Conservation (phyloP, 768 basidiomycete species). For the Russula griseocarnosa region DNA sequence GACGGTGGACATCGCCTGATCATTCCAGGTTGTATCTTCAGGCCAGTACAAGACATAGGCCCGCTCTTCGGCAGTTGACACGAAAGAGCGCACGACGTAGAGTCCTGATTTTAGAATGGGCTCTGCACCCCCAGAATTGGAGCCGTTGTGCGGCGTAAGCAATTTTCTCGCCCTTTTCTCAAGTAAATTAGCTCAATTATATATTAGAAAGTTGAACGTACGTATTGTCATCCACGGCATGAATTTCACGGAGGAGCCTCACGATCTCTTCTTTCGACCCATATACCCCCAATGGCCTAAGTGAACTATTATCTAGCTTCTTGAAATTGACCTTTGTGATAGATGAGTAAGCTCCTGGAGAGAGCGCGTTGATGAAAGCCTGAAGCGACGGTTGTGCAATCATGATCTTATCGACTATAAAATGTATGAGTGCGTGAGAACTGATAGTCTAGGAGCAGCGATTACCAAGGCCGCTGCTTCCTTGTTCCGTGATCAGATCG, state of each 20-base stretch:
- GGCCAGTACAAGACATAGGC: slow-evolving; percentile 60
- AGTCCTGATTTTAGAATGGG: slow-evolving; percentile 47
- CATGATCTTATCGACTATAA: slow-evolving; percentile 57
- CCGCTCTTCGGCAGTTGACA: slow-evolving; percentile 29
- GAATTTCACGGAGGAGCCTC: slow-evolving; percentile 40
- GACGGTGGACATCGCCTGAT: slow-evolving; percentile 44
- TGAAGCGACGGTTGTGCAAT: slow-evolving; percentile 51
- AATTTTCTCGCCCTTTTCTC: slow-evolving; percentile 29
- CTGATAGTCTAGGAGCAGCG: not conserved
- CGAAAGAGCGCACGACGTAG: slow-evolving; percentile 40
- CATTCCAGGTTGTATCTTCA: slow-evolving; percentile 56
- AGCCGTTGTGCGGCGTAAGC: slow-evolving; percentile 19
- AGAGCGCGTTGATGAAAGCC: slow-evolving; percentile 46
- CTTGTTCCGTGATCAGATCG: slow-evolving; percentile 50
- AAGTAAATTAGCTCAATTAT: not conserved
- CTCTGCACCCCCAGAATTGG: slow-evolving; percentile 22
- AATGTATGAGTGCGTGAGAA: not conserved
- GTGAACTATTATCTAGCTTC: slow-evolving; percentile 41
- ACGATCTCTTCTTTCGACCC: slow-evolving; percentile 52
- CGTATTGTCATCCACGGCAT: slow-evolving; percentile 40
- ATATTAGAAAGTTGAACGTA: slow-evolving; percentile 31
- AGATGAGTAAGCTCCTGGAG: slow-evolving; percentile 50
- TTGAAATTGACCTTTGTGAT: slow-evolving; percentile 57
- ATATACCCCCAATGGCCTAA: slow-evolving; percentile 56
- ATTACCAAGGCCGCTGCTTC: slow-evolving; percentile 50